phyloP scores from a whole-genome alignment of 2,329 filamentous ascomycete species.

The Paecilomyces fulvus region DNA sequence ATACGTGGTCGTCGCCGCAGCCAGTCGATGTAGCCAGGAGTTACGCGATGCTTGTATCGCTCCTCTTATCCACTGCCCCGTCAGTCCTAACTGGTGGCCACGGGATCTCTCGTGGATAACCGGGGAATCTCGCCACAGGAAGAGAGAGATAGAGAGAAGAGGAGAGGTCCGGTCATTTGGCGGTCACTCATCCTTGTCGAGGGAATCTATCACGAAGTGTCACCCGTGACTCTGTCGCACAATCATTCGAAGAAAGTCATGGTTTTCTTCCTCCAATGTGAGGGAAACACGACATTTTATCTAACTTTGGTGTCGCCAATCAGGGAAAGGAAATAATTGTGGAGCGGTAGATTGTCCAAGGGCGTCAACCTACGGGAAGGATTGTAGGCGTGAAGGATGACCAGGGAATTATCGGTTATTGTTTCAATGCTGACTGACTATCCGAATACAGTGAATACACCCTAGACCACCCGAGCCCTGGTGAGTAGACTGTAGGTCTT shows the following conservation, averaged over 20 bases:
- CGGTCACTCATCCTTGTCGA: background rate
- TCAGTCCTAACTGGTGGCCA: background rate
- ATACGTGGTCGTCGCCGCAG: constrained; percentile 14
- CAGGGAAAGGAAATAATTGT: background rate
- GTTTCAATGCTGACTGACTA: background rate
- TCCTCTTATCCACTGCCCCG: background rate
- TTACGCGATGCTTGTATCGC: background rate
- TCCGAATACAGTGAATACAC: too few species aligned
- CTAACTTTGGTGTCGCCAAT: background rate
- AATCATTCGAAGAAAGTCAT: background rate
- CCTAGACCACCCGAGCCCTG: background rate
- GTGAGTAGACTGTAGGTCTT: background rate
- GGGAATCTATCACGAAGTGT: background rate
- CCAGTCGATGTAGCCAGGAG: constrained; percentile 10
- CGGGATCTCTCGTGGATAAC: background rate
- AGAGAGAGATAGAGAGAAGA: background rate
- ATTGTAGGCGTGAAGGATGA: background rate
- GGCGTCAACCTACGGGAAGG: background rate
- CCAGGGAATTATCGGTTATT: background rate
- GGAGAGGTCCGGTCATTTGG: background rate
- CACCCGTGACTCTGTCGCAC: background rate
- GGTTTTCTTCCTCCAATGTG: background rate
- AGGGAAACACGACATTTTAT: background rate
- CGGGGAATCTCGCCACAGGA: background rate
- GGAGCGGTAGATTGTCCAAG: background rate